Evolutionary conservation across 2,329 filamentous ascomycete genomes (phyloP).

Genomic region (Mollisiaceae sp.): DNA sequence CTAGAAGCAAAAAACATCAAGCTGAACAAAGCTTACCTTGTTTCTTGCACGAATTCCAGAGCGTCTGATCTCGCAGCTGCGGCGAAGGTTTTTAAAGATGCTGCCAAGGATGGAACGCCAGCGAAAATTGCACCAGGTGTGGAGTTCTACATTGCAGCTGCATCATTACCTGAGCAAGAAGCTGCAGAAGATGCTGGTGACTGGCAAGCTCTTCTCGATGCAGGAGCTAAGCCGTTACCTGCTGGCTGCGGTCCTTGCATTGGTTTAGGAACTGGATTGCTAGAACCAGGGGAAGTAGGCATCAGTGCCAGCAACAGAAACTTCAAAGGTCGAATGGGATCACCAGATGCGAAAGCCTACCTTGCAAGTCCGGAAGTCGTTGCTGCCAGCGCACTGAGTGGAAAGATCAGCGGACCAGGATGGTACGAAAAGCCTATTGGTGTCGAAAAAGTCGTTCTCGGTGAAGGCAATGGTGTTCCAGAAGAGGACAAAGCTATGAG

Average conservation of each 20-base stretch:
- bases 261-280: constrained; percentile 75
- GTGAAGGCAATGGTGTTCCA: constrained; percentile 71
- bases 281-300: constrained; percentile 85
- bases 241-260: constrained; percentile 86
- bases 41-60: constrained; percentile 88
- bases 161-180: constrained; percentile 77
- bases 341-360: constrained; percentile 79
- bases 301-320: constrained; percentile 87
- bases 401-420: constrained; percentile 76
- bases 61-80: constrained; percentile 82
- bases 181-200: constrained; percentile 80
- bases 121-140: constrained; percentile 78
- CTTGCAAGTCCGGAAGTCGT: constrained; percentile 90
- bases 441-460: constrained; percentile 69
- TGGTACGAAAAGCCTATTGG: constrained; percentile 76
- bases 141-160: constrained; percentile 88
- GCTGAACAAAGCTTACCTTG: constrained; percentile 83
- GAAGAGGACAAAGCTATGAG: constrained; percentile 69
- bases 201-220: constrained; percentile 82
- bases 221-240: constrained; percentile 75
- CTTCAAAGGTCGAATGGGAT: constrained; percentile 91
- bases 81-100: constrained; percentile 83
- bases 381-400: constrained; percentile 81
- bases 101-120: constrained; percentile 63
- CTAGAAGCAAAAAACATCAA: constrained; percentile 76